Base-by-base conservation (phyloP, 2,329 filamentous ascomycete species). In the Hymenoscyphus linearis region DNA sequence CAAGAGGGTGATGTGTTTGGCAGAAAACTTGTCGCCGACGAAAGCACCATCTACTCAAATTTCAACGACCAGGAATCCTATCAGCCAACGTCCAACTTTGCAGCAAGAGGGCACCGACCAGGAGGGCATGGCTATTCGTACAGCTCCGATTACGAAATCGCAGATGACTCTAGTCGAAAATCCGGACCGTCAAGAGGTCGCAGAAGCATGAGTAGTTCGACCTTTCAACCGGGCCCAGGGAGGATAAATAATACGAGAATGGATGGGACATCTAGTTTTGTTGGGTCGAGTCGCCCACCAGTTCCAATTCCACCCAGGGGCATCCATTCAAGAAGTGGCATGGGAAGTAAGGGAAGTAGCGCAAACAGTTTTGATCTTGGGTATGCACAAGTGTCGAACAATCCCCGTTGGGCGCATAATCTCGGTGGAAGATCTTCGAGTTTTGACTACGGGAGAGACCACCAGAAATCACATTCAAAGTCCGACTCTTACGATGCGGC, bases 121-220 rank as follows among this genome's bases (percentile, higher is more conserved):
- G 40, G 40, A 22, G 67, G 66, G 22, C 80, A 82, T 69, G 75
- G 72, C 52, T 80, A 83, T 66, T 82, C 82, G n/a, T 85, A 85
- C 74, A 85, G 82, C 72, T 86, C 84, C 54, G 84, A 86, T 68
- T 76, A 82, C 64, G 84, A 87, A 27, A 65, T 74, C n/a, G 76
- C 75, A 63, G 82, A 86, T 71, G 81, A 84, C 65, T 71, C 78
- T 18, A 82, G 79, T 69, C 76, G 79, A 59, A 74, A 81, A 62
- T 84, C 82, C 34, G 78, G 77, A 65, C 77, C 78, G 36, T 81
- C 83, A 22, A 80, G 84, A 56, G 83, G 85, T 14, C 84, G 87
- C 62, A 84, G 90, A 62, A 95, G 90, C 76, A 91, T 92, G 72
- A 93, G 89, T 78, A 89, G 87, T 73, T 90, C 89, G 37, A 90